Percentiles rank a stretch among this genome's conserved stretches.
These are phyloP conservation scores for Botrytis cinerea DNA, from an alignment of 2,329 filamentous ascomycete species.

Conservation along the genomic window DNA sequence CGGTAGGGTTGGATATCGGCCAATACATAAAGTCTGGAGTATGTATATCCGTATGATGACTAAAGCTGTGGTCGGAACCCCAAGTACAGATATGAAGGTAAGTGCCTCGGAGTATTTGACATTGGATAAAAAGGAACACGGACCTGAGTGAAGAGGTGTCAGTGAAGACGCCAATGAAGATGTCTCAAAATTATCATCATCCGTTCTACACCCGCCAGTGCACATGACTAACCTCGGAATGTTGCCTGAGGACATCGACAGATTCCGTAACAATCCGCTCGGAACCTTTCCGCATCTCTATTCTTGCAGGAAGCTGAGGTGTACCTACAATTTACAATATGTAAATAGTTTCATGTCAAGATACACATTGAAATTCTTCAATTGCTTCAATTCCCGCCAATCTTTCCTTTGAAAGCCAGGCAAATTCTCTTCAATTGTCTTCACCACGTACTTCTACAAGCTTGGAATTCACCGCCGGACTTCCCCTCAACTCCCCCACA, in stretches of 20 bases:
- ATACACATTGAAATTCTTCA: neutral
- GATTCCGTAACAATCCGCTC: conserved; percentile 6
- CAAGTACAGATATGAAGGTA: neutral
- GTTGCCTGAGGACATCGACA: conserved; percentile 5
- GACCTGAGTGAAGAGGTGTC: neutral
- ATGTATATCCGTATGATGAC: neutral
- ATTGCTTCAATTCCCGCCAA: neutral
- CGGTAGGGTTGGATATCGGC: neutral
- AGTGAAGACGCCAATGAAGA: neutral
- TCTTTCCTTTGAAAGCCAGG: too few relatives aligned
- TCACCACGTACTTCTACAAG: neutral
- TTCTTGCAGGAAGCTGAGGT: neutral
- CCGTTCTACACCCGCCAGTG: neutral
- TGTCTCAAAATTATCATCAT: neutral
- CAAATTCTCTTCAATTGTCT: neutral
- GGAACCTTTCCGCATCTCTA: neutral
- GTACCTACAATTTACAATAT: neutral
- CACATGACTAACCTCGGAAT: neutral
- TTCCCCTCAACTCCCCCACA: neutral
- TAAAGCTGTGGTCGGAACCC: neutral
- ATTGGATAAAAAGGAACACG: neutral
- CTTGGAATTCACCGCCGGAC: neutral
- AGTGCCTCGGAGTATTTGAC: neutral
- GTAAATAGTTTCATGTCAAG: conserved; percentile 2
- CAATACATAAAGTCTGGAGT: neutral